A percentile compares a stretch with the other conserved stretches of the same genome.
phyloP scores from a whole-genome alignment of 2,329 filamentous ascomycete species.

The Phaeosphaeria sp. region DNA sequence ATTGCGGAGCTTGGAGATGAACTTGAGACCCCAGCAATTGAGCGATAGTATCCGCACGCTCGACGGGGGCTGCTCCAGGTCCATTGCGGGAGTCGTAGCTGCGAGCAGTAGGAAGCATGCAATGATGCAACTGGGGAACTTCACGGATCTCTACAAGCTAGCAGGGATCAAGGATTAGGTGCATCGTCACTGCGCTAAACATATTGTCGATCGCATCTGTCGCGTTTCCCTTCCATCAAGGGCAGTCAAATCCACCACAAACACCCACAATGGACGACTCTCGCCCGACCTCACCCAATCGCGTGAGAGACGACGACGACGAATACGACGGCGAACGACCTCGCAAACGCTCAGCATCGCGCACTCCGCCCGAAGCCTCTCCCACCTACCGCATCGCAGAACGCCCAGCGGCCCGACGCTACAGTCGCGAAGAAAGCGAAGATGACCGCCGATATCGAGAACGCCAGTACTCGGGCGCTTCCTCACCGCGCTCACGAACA shows the following conservation, averaged over 20 bases:
- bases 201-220: slow-evolving; percentile 16
- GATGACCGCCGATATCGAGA: slow-evolving; percentile 34
- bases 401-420: slow-evolving; percentile 44
- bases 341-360: slow-evolving; percentile 42
- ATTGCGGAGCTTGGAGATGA: slow-evolving; percentile 77
- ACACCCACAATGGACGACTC: slow-evolving; percentile 24
- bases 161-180: slow-evolving; percentile 6
- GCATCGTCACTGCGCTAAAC: slow-evolving; percentile 10
- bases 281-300: slow-evolving; percentile 36
- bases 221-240: slow-evolving; percentile 7
- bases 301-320: slow-evolving; percentile 37
- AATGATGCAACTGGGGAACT: slow-evolving; percentile 26
- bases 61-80: slow-evolving; percentile 47
- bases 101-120: background rate
- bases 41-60: slow-evolving; percentile 81
- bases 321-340: slow-evolving; percentile 36
- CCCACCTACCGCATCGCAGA: slow-evolving; percentile 40
- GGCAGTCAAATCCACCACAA: background rate
- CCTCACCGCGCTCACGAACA: slow-evolving; percentile 24
- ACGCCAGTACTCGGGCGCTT: slow-evolving; percentile 24
- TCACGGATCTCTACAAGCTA: slow-evolving; percentile 17
- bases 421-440: slow-evolving; percentile 43
- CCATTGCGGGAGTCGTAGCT: slow-evolving; percentile 22
- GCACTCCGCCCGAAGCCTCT: slow-evolving; percentile 34
- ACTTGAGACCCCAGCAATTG: slow-evolving; percentile 97